These are phyloP conservation scores for Wickerhamiella azymoides DNA, from an alignment of 805 yeast species.

Conservation along the genomic window DNA sequence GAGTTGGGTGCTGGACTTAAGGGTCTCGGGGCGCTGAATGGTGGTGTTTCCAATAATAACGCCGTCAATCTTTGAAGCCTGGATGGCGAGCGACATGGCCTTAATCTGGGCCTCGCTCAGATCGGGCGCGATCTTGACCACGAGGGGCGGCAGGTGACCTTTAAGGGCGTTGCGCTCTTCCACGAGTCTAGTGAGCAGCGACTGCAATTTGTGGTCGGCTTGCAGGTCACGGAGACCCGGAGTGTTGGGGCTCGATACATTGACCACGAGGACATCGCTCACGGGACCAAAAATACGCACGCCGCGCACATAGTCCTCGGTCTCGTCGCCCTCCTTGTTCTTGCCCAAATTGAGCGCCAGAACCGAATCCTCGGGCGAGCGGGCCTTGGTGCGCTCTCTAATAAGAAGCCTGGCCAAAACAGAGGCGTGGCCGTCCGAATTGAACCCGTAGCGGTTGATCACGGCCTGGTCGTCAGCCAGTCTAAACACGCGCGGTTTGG, in stretches of 20 bases:
- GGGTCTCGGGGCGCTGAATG: conserved; percentile 55
- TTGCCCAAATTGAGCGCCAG: conserved; percentile 83
- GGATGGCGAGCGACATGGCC: conserved; percentile 72
- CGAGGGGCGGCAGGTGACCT: conserved; percentile 53
- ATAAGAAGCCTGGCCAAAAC: conserved; percentile 55
- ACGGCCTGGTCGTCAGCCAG: conserved; percentile 77
- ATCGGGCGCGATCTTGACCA: conserved; percentile 92
- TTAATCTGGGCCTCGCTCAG: conserved; percentile 65
- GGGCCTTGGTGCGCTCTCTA: conserved; percentile 36
- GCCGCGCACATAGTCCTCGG: conserved; percentile 73
- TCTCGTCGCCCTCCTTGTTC: conserved; percentile 83
- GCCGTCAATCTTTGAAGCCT: conserved; percentile 69
- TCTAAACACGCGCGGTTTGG: conserved; percentile 83
- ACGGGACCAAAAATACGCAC: conserved; percentile 65
- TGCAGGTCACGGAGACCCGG: conserved; percentile 88
- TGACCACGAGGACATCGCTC: conserved; percentile 82
- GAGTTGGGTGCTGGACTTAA: conserved; percentile 35
- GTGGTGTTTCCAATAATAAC: conserved; percentile 89
- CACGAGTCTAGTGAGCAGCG: conserved; percentile 53
- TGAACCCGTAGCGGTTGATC: conserved; percentile 88
- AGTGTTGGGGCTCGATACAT: conserved; percentile 91
- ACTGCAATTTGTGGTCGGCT: conserved; percentile 55
- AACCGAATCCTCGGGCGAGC: conserved; percentile 29
- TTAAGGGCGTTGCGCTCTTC: conserved; percentile 46
- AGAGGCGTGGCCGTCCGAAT: conserved; percentile 71